Percentiles rank a stretch among this genome's conserved stretches.
Conservation (phyloP, 306 rosid species). For the Rosa persica region DNA sequence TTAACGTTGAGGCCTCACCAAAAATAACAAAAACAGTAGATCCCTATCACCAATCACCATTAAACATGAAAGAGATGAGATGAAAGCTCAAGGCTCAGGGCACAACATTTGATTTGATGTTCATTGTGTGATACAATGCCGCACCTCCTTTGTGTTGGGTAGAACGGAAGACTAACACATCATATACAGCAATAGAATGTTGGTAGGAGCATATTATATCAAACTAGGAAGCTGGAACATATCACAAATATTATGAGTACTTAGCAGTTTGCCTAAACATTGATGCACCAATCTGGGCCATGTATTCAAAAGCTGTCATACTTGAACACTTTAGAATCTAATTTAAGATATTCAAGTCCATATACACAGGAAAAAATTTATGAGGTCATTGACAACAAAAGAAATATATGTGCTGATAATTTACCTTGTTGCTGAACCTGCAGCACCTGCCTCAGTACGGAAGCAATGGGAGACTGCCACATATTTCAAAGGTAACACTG, state of each 20-base stretch:
- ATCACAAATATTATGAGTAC: not conserved
- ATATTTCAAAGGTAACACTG: slow-evolving; percentile 80
- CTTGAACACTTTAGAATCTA: not conserved
- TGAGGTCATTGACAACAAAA: not conserved
- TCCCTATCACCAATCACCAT: not conserved
- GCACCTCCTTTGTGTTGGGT: not conserved
- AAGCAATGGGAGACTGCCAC: slow-evolving; percentile 92
- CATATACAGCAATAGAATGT: not conserved
- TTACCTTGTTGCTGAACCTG: slow-evolving; percentile 88
- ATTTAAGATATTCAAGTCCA: not conserved
- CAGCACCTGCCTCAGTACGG: slow-evolving; percentile 99
- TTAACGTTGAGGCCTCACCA: not conserved
- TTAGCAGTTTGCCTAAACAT: not conserved
- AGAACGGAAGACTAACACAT: not conserved
- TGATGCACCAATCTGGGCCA: not conserved
- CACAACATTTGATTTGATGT: not conserved
- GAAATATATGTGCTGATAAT: not conserved
- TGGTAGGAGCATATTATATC: not conserved
- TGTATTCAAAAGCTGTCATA: not conserved
- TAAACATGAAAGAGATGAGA: not conserved
- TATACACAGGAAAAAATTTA: not conserved
- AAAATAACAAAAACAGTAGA: not conserved
- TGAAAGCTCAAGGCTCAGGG: not conserved
- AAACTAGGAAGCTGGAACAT: not conserved
- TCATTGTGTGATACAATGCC: not conserved